Percentiles rank a stretch among this genome's conserved stretches.
Evolutionary conservation across 306 rosid genomes (phyloP).

Genomic region (Cyclanthera cordifolia): DNA sequence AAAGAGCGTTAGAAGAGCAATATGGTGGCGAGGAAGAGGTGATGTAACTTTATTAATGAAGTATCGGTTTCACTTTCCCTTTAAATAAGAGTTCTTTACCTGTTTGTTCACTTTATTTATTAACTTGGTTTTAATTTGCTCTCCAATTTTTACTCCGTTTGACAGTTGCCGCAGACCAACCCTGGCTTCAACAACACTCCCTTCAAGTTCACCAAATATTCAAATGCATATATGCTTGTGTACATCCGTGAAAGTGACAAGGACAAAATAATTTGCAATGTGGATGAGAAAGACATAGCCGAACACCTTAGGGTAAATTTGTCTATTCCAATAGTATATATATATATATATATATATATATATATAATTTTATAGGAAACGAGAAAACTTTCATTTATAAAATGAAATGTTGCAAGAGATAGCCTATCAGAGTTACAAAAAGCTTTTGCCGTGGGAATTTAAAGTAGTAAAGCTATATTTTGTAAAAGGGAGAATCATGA

Average conservation of each 20-base stretch:
- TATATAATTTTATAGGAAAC: too few relatives aligned
- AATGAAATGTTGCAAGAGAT: too few relatives aligned
- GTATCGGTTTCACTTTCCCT: background rate
- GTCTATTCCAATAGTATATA: too few relatives aligned
- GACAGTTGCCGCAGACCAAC: conserved; percentile 70
- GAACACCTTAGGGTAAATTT: conserved; percentile 62
- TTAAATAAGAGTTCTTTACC: background rate
- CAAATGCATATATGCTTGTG: conserved; percentile 95
- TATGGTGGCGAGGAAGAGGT: conserved; percentile 97
- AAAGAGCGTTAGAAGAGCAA: conserved; percentile 89
- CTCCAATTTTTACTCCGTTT: conserved; percentile 18
- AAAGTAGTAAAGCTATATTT: too few relatives aligned
- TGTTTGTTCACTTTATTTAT: background rate
- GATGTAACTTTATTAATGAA: background rate
- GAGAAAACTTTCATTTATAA: too few relatives aligned
- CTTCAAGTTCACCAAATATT: conserved; percentile 76
- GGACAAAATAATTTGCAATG: conserved; percentile 76
- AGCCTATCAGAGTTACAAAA: too few relatives aligned
- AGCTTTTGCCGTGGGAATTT: too few relatives aligned
- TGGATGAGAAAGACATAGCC: conserved; percentile 82
- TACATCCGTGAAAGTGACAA: conserved; percentile 83
- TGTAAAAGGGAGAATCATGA: too few relatives aligned
- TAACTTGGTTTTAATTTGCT: conserved; percentile 4
- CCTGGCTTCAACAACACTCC: conserved; percentile 85
- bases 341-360: too few relatives aligned